These are phyloP conservation scores for Apiospora pterosperma DNA, from an alignment of 2,329 filamentous ascomycete species.

Conservation along the genomic window DNA sequence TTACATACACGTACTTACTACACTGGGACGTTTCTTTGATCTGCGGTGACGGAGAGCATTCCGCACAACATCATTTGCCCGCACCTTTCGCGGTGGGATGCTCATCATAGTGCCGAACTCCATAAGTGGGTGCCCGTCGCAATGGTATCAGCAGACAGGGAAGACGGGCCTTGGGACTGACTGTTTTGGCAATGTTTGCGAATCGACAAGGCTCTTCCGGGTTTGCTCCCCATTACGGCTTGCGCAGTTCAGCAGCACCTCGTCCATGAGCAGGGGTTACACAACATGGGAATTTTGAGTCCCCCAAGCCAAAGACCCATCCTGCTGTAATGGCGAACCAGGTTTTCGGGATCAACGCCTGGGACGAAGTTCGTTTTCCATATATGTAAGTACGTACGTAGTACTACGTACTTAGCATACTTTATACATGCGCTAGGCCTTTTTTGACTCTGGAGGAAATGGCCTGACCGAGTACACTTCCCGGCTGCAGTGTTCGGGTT, in stretches of 20 bases:
- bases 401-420: no score
- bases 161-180: background rate
- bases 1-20: no score
- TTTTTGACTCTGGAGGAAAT: no score
- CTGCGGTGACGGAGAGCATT: background rate
- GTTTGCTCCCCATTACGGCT: background rate
- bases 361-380: conserved; percentile 11
- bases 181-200: conserved; percentile 10
- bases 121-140: background rate
- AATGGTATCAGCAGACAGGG: conserved; percentile 3
- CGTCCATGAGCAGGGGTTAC: background rate
- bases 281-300: conserved; percentile 1
- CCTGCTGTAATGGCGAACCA: conserved; percentile 10
- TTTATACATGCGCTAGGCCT: no score
- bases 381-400: background rate
- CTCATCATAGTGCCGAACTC: background rate
- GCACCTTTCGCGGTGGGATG: background rate
- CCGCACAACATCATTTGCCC: background rate
- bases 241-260: background rate
- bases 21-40: background rate
- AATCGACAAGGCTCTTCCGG: conserved; percentile 5
- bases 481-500: background rate
- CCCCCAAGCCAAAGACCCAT: background rate
- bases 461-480: no score
- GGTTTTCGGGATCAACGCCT: conserved; percentile 19